Conservation (phyloP, 169 alveolate genomes). For the Plasmodium yoelii region DNA sequence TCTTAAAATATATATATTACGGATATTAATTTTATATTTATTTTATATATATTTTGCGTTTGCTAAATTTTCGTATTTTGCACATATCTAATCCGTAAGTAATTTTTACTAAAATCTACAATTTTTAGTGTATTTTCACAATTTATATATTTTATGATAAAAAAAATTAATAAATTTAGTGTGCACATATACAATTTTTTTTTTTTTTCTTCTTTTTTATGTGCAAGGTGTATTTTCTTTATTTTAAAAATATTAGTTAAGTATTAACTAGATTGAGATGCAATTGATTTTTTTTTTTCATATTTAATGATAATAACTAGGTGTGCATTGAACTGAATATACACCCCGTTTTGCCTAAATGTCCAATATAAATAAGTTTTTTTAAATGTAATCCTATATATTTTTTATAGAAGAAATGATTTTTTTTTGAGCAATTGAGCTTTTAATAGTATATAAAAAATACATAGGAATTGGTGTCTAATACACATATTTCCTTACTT, state of each 20-base stretch:
- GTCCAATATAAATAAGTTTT: no score
- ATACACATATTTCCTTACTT: no score
- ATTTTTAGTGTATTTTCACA: conserved; percentile 1
- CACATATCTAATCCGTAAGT: not conserved
- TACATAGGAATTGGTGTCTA: no score
- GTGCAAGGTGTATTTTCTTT: not conserved
- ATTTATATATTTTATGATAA: not conserved
- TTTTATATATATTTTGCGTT: conserved; percentile 14
- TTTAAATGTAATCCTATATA: no score
- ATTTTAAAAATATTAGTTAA: not conserved
- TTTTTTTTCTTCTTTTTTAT: conserved; percentile 7
- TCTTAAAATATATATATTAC: conserved; percentile 16
- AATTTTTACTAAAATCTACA: conserved; percentile 10
- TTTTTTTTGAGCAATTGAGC: no score
- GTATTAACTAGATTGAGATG: no score
- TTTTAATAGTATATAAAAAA: no score
- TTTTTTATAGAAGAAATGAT: no score
- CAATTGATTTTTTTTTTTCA: not conserved
- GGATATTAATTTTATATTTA: not conserved
- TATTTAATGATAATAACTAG: conserved; percentile 6
- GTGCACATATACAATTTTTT: not conserved
- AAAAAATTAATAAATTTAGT: not conserved
- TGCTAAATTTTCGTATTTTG: not conserved
- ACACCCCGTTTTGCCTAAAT: no score
- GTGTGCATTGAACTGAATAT: no score